Base-by-base conservation (phyloP, 2,329 filamentous ascomycete genomes). In the Phyllosticta citriasiana region DNA sequence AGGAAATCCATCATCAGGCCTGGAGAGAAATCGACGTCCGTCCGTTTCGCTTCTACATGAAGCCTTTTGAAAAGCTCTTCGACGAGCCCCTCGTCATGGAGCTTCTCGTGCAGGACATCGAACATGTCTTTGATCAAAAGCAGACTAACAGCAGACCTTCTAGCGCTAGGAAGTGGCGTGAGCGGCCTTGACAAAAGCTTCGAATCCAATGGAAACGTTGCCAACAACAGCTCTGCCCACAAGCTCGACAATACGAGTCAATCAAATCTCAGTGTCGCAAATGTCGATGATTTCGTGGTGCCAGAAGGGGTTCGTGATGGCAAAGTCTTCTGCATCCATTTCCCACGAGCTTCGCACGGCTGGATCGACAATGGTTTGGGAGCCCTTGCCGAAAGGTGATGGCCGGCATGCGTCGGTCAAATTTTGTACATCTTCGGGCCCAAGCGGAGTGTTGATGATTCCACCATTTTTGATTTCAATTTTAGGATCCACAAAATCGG, bases 301-400 rank as follows among this genome's bases (percentile, higher is more conserved):
- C 71, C 70, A 73, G 24, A 25, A 51, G 9, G 64, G 65, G 52
- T 70, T 70, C 6, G 26, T 57, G 47, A 65, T 66, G n/a, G 64
- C 24, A 50, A 72, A 69, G 2, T 67, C 57, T 7, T 62, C 47
- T 2, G 61, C 55, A 47, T 71, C 66, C 19, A 72, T 57, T 56
- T 74, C 70, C 70, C 68, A 73, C 0, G 68, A 73, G 24, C 69
- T 69, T 24, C 68, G 63, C 1, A 72, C 66, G 7, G 63, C 66
- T 2, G 65, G 64, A 57, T 73, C 68, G 4, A 73, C 61, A 26
- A 73, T 53, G 2, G 71, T 73, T 57, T 70, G 64, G n/a, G 61
- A 61, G 4, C 67, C 67, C 57, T 65, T 70, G 6, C 70, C 70
- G 53, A 71, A 73, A 2, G 70, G 70, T 19, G 71, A 66, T 61